A percentile compares a stretch with the other conserved stretches of the same genome.
phyloP scores from a whole-genome alignment of 208 protist species.

The Leishmania tropica region DNA sequence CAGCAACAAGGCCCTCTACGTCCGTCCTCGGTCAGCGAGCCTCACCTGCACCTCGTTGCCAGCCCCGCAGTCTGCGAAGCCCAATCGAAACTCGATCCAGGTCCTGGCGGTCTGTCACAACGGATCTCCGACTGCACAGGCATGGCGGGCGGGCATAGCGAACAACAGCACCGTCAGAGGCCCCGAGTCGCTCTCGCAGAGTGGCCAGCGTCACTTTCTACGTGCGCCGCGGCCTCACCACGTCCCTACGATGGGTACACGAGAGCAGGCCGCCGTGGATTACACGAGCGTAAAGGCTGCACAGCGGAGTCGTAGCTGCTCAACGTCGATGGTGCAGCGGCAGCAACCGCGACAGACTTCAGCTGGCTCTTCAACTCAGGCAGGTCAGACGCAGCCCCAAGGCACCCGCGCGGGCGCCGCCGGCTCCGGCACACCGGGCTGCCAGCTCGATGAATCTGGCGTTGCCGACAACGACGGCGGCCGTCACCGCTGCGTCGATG shows the following conservation, averaged over 20 bases:
- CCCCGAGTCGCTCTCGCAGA: background rate
- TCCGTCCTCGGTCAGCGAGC: conserved; percentile 20
- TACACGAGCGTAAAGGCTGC: background rate
- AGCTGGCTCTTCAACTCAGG: background rate
- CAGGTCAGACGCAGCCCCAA: background rate
- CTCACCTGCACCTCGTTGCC: background rate
- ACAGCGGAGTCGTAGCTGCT: background rate
- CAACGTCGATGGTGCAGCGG: background rate
- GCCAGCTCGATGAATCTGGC: background rate
- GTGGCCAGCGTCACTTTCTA: background rate
- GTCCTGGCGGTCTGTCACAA: background rate
- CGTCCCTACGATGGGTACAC: background rate
- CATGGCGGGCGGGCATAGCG: background rate
- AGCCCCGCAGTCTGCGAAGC: background rate
- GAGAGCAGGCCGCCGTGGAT: background rate
- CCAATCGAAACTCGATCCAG: background rate
- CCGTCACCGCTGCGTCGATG: too few relatives aligned
- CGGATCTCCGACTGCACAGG: background rate
- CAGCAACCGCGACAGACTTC: conserved; percentile 3
- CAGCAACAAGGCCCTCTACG: conserved; percentile 22
- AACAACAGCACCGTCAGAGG: background rate
- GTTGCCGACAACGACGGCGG: background rate
- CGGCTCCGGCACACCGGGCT: background rate
- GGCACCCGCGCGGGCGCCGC: background rate
- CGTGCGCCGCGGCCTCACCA: background rate